Conservation (phyloP, 331 rosid species). For the Quercus lobata region DNA sequence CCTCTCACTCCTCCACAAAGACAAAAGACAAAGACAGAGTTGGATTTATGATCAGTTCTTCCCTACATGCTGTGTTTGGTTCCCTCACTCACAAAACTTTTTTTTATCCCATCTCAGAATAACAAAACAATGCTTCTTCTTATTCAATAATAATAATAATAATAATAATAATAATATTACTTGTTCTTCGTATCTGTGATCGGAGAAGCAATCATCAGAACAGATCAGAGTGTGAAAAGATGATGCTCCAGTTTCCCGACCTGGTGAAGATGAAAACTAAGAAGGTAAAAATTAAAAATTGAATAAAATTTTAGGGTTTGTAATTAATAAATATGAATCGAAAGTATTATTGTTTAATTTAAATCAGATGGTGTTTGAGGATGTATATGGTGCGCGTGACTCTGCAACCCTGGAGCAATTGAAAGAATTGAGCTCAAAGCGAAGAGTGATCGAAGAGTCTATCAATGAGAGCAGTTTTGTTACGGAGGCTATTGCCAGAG, state of each 20-base stretch:
- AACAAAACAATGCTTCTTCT: too few species aligned
- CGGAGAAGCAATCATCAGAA: background rate
- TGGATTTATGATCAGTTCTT: too few species aligned
- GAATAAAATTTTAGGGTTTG: background rate
- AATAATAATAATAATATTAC: too few species aligned
- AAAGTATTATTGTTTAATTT: slow-evolving; percentile 18
- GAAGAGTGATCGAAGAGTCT: slow-evolving; percentile 65
- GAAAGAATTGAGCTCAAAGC: slow-evolving; percentile 73
- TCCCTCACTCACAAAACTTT: too few species aligned
- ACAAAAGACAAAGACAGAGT: too few species aligned
- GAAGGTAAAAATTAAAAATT: slow-evolving; percentile 34
- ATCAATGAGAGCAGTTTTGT: slow-evolving; percentile 56
- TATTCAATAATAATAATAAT: too few species aligned
- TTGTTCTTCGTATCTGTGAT: background rate
- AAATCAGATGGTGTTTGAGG: slow-evolving; percentile 67
- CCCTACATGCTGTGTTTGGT: too few species aligned
- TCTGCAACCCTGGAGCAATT: slow-evolving; percentile 72
- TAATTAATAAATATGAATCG: background rate
- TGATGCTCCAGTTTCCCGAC: slow-evolving; percentile 61
- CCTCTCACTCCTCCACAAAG: too few species aligned
- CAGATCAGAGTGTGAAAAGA: slow-evolving; percentile 26
- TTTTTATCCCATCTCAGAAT: too few species aligned
- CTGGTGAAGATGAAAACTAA: slow-evolving; percentile 69
- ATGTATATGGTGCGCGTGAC: slow-evolving; percentile 47
- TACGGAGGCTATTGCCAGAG: slow-evolving; percentile 73